A percentile compares a stretch with the other conserved stretches of the same genome.
Evolutionary conservation across 169 alveolate species (phyloP).

Genomic region (Theileria orientalis): DNA sequence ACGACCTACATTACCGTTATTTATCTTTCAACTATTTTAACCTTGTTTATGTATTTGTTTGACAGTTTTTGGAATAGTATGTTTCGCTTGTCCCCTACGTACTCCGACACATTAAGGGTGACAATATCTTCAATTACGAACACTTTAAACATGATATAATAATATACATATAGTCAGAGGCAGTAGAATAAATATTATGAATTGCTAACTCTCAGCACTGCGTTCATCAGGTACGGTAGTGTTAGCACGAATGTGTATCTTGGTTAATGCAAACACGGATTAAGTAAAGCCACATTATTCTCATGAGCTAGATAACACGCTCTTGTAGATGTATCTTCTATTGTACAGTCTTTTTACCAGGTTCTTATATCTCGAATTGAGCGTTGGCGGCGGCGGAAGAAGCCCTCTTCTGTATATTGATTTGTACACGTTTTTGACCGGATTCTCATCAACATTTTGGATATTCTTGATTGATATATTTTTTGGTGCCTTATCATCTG

Average conservation of each 20-base stretch:
- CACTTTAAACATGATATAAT: constrained; percentile 35
- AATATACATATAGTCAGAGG: no score
- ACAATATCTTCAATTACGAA: constrained; percentile 41
- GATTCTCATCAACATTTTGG: neutral
- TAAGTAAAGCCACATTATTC: neutral
- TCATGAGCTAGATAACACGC: neutral
- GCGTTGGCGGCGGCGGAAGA: constrained; percentile 55
- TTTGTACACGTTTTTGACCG: constrained; percentile 30
- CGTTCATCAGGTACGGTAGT: no score
- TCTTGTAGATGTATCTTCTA: constrained; percentile 1
- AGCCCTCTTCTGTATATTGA: constrained; percentile 61
- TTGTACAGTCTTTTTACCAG: constrained; percentile 1
- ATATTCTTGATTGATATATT: constrained; percentile 26
- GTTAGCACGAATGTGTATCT: no score
- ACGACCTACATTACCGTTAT: constrained; percentile 20
- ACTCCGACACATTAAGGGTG: constrained; percentile 40
- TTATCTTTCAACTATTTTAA: neutral
- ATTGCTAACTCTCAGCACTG: no score
- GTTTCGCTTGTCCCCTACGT: constrained; percentile 29
- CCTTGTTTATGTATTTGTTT: constrained; percentile 59
- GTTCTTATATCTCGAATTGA: constrained; percentile 17
- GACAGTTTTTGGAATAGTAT: constrained; percentile 22
- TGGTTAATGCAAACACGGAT: neutral
- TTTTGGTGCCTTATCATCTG: constrained; percentile 9
- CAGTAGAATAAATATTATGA: no score